Conservation (phyloP, 192 early-diverging fungal species). For the Backusella liffmaniae region DNA sequence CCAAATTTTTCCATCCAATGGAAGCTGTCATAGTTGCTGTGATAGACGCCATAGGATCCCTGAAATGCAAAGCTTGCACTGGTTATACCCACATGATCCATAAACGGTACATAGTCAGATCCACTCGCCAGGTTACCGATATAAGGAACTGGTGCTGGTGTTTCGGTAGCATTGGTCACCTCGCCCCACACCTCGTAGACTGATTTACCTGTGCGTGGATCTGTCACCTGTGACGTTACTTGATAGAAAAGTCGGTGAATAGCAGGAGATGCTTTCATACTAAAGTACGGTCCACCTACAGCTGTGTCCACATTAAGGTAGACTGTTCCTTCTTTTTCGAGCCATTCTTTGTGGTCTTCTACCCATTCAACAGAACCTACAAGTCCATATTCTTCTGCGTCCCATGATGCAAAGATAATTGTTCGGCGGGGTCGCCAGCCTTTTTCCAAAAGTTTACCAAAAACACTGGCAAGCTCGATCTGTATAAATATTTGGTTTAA, state of each 20-base stretch:
- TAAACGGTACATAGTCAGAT: conserved; percentile 58
- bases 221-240: conserved; percentile 44
- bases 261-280: conserved; percentile 49
- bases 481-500: not conserved
- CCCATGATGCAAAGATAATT: conserved; percentile 64
- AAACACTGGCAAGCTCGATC: conserved; percentile 48
- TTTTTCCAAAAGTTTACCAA: conserved; percentile 54
- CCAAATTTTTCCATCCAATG: conserved; percentile 58
- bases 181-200: conserved; percentile 53
- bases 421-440: conserved; percentile 69
- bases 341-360: conserved; percentile 59
- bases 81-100: conserved; percentile 61
- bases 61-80: conserved; percentile 54
- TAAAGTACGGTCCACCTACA: conserved; percentile 51
- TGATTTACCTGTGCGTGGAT: conserved; percentile 45
- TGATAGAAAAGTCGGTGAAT: conserved; percentile 48
- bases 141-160: not conserved
- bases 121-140: conserved; percentile 44
- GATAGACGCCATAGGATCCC: conserved; percentile 53
- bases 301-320: conserved; percentile 64
- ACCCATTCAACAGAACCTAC: conserved; percentile 72
- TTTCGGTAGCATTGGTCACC: not conserved
- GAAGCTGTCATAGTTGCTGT: conserved; percentile 64
- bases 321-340: conserved; percentile 50
- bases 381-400: conserved; percentile 66